These are phyloP conservation scores for Artemisia argyi DNA, from an alignment of 129 eudicot genomes.

Conservation along the genomic window DNA sequence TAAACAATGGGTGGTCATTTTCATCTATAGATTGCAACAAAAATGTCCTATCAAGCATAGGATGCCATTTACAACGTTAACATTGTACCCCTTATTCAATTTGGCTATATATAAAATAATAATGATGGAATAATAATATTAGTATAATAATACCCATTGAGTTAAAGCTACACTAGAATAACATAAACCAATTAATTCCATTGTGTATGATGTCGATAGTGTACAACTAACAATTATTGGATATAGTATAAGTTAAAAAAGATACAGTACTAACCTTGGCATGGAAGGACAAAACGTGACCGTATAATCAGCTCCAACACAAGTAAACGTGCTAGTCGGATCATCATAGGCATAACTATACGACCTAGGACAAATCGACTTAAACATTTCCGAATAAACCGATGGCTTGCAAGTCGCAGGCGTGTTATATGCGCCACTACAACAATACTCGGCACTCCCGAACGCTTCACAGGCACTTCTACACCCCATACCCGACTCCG, in stretches of 20 bases:
- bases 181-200: background rate
- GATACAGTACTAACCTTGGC: slow-evolving; percentile 50
- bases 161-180: background rate
- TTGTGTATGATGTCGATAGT: slow-evolving; percentile 1
- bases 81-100: background rate
- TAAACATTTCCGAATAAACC: slow-evolving; percentile 86
- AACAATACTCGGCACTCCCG: slow-evolving; percentile 73
- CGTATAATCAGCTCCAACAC: slow-evolving; percentile 90
- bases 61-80: slow-evolving; percentile 2
- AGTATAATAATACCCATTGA: background rate
- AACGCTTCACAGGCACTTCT: slow-evolving; percentile 97
- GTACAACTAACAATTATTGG: background rate
- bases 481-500: slow-evolving; percentile 75
- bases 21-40: background rate
- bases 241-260: slow-evolving; percentile 2
- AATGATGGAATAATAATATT: too few relatives aligned
- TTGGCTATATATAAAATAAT: background rate
- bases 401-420: slow-evolving; percentile 86
- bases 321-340: slow-evolving; percentile 88
- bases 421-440: slow-evolving; percentile 91
- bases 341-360: slow-evolving; percentile 96
- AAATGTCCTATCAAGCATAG: background rate
- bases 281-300: slow-evolving; percentile 86
- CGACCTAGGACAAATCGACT: slow-evolving; percentile 81
- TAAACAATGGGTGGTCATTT: too few relatives aligned